Percentiles rank a stretch among this genome's conserved stretches.
phyloP scores from a whole-genome alignment of 768 basidiomycete genomes.

The Hirschioporus abietinus region DNA sequence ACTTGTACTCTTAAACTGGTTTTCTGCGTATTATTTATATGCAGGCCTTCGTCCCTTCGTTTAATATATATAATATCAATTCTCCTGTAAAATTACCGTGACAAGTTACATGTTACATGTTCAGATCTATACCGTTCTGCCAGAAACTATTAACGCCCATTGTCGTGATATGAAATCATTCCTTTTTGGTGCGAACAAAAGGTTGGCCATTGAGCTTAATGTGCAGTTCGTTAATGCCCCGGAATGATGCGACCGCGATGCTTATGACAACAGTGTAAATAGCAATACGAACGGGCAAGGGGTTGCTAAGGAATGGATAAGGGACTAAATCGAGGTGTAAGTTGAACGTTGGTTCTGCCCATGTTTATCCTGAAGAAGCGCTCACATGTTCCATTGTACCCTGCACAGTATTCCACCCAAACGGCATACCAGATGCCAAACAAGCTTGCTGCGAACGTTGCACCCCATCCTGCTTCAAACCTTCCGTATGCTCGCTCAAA shows the following conservation, averaged over 20 bases:
- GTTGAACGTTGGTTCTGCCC: slow-evolving; percentile 7
- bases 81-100: neutral
- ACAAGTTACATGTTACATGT: too few relatives aligned
- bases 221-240: slow-evolving; percentile 55
- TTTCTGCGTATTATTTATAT: neutral
- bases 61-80: neutral
- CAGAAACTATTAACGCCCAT: neutral
- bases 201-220: neutral
- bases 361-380: slow-evolving; percentile 12
- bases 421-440: slow-evolving; percentile 45
- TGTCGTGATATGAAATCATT: neutral
- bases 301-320: slow-evolving; percentile 76
- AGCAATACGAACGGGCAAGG: slow-evolving; percentile 41
- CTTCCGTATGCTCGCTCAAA: slow-evolving; percentile 53
- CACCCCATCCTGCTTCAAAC: slow-evolving; percentile 27
- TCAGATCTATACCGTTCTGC: too few relatives aligned
- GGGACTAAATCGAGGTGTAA: slow-evolving; percentile 44
- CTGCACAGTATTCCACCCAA: slow-evolving; percentile 67
- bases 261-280: slow-evolving; percentile 54
- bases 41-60: neutral
- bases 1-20: neutral
- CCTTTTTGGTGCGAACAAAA: neutral
- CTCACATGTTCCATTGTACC: slow-evolving; percentile 57
- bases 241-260: slow-evolving; percentile 53
- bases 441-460: slow-evolving; percentile 23